phyloP scores from a whole-genome alignment of 2,329 filamentous ascomycete genomes.

The Verticillium isaacii region DNA sequence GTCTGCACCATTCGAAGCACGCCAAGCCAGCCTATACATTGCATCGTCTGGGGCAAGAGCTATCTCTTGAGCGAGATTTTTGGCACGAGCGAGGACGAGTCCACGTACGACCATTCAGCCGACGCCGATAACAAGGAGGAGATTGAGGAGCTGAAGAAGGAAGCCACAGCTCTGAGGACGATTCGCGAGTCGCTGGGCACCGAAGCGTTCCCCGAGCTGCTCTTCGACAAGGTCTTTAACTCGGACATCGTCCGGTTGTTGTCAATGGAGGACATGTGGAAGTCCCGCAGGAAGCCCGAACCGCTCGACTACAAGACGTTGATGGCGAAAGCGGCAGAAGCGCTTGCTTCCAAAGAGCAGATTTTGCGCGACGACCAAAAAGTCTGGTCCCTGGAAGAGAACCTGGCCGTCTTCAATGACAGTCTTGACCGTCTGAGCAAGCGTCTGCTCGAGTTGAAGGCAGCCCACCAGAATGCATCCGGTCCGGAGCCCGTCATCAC shows the following conservation, averaged over 20 bases:
- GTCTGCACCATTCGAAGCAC: conserved; percentile 97
- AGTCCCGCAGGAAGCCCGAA: conserved; percentile 68
- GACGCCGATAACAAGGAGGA: conserved; percentile 81
- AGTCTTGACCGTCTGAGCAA: conserved; percentile 73
- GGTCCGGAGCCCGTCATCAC: conserved; percentile 62
- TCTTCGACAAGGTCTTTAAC: conserved; percentile 92
- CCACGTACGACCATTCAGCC: conserved; percentile 72
- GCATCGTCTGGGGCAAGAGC: conserved; percentile 98
- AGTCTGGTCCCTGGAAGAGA: conserved; percentile 78
- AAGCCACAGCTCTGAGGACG: conserved; percentile 76
- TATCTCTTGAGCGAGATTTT: conserved; percentile 95
- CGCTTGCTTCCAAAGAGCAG: conserved; percentile 47
- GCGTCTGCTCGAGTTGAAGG: conserved; percentile 63
- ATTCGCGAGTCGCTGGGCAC: conserved; percentile 80
- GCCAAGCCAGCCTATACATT: conserved; percentile 93
- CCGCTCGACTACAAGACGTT: conserved; percentile 65
- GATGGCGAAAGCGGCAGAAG: conserved; percentile 43
- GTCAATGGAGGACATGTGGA: conserved; percentile 97
- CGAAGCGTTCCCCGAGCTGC: conserved; percentile 66
- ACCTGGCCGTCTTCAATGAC: conserved; percentile 79
- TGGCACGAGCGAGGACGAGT: conserved; percentile 82
- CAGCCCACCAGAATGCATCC: conserved; percentile 34
- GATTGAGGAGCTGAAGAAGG: conserved; percentile 80
- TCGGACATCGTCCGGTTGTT: conserved; percentile 77
- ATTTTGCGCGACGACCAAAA: conserved; percentile 64